A percentile compares a stretch with the other conserved stretches of the same genome.
Conservation (phyloP, 352 stramenopile species). For the Globisporangium carolinianum region DNA sequence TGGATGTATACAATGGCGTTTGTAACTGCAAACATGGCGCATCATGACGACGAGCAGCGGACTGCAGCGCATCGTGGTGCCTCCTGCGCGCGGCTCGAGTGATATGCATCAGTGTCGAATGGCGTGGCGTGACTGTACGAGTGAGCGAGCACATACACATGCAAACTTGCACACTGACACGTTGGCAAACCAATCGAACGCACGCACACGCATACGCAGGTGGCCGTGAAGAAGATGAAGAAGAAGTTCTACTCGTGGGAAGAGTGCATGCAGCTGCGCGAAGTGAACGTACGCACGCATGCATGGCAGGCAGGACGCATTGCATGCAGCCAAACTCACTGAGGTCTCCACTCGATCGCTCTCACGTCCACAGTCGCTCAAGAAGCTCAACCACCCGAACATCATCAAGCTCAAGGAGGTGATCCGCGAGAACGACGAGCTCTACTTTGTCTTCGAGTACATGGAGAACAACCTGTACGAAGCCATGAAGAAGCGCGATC, state of each 20-base stretch:
- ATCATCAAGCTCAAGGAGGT: slow-evolving; percentile 99
- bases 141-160: too few relatives aligned
- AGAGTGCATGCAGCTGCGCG: slow-evolving; percentile 95
- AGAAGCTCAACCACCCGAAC: slow-evolving; percentile 95
- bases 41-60: too few relatives aligned
- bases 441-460: slow-evolving; percentile 99
- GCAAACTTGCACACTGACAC: too few relatives aligned
- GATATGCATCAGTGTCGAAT: too few relatives aligned
- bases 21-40: too few relatives aligned
- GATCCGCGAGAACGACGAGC: slow-evolving; percentile 94
- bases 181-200: too few relatives aligned
- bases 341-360: background rate
- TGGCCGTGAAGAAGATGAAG: slow-evolving; percentile 97
- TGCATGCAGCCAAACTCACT: too few relatives aligned
- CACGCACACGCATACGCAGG: slow-evolving; percentile 24
- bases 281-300: slow-evolving; percentile 88
- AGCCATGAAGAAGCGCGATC: slow-evolving; percentile 91
- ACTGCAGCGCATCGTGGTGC: too few relatives aligned
- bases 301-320: background rate
- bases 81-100: too few relatives aligned
- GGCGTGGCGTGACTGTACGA: too few relatives aligned
- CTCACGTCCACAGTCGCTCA: slow-evolving; percentile 59
- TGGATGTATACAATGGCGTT: background rate
- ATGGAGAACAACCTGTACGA: slow-evolving; percentile 98
- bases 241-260: slow-evolving; percentile 96